Conservation (phyloP, 2,329 filamentous ascomycete species). For the Penicillium sp. region DNA sequence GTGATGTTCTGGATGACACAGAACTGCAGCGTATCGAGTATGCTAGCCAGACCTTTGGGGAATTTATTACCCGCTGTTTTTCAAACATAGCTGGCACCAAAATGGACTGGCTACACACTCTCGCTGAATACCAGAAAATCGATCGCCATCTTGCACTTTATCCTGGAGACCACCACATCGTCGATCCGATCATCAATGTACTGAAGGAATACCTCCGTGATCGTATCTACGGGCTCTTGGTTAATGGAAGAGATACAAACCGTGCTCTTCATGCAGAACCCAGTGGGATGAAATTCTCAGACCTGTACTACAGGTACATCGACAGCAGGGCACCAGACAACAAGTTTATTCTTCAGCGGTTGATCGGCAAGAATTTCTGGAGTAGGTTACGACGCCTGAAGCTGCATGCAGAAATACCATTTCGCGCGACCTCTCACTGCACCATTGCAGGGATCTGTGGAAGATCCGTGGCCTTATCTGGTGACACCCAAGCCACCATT, state of each 20-base stretch:
- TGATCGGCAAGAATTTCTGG: slow-evolving; percentile 17
- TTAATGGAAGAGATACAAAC: background rate
- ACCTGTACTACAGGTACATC: background rate
- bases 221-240: slow-evolving; percentile 27
- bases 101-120: slow-evolving; percentile 43
- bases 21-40: slow-evolving; percentile 61
- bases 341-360: slow-evolving; percentile 12
- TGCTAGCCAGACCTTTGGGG: slow-evolving; percentile 56
- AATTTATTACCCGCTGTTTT: slow-evolving; percentile 46
- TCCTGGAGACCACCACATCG: slow-evolving; percentile 13
- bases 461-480: slow-evolving; percentile 13
- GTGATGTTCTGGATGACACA: slow-evolving; percentile 56
- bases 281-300: background rate
- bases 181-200: slow-evolving; percentile 20
- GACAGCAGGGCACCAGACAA: background rate
- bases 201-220: slow-evolving; percentile 37
- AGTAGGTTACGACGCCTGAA: background rate
- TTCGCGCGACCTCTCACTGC: background rate
- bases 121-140: slow-evolving; percentile 34
- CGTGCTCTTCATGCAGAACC: slow-evolving; percentile 2
- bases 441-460: slow-evolving; percentile 15
- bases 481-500: slow-evolving; percentile 12
- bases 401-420: background rate
- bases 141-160: slow-evolving; percentile 16
- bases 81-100: slow-evolving; percentile 34